Conservation (phyloP, 116 monocot species). For the Papilionanthe hybrid region DNA sequence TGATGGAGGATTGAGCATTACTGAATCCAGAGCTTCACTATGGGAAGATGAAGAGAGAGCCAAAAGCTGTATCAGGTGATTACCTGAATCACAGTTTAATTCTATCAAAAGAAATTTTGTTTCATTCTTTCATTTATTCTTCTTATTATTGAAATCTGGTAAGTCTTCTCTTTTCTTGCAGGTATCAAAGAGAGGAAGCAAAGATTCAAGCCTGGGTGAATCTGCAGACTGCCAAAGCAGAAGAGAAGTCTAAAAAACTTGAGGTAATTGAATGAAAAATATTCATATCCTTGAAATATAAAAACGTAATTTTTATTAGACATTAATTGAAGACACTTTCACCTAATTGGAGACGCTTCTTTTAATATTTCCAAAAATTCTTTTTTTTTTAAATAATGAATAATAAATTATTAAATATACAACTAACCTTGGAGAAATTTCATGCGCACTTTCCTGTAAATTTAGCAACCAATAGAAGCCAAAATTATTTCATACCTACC, state of each 20-base stretch:
- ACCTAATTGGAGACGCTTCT: no score
- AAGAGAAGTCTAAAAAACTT: constrained; percentile 45
- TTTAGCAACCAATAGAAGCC: no score
- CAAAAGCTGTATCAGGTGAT: constrained; percentile 43
- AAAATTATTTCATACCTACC: no score
- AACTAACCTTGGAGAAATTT: no score
- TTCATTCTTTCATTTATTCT: background rate
- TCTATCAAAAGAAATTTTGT: background rate
- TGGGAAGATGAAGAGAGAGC: constrained; percentile 46
- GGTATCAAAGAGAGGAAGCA: constrained; percentile 48
- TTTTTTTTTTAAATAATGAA: no score
- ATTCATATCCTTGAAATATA: background rate
- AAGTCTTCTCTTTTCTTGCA: background rate
- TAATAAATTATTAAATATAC: no score
- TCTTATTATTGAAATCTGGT: background rate
- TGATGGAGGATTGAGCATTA: constrained; percentile 17
- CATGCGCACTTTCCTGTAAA: no score
- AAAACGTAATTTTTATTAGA: background rate
- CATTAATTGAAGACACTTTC: no score
- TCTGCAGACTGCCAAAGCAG: constrained; percentile 45
- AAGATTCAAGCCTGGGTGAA: constrained; percentile 53
- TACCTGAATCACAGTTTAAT: background rate
- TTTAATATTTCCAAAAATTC: no score
- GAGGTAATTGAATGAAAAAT: constrained; percentile 24
- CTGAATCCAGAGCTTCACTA: constrained; percentile 15